Evolutionary conservation across 371 early-diverging fungal genomes (phyloP), one percentile per base, ranked within the genome.

Genomic region (Mortierella polycephala): DNA sequence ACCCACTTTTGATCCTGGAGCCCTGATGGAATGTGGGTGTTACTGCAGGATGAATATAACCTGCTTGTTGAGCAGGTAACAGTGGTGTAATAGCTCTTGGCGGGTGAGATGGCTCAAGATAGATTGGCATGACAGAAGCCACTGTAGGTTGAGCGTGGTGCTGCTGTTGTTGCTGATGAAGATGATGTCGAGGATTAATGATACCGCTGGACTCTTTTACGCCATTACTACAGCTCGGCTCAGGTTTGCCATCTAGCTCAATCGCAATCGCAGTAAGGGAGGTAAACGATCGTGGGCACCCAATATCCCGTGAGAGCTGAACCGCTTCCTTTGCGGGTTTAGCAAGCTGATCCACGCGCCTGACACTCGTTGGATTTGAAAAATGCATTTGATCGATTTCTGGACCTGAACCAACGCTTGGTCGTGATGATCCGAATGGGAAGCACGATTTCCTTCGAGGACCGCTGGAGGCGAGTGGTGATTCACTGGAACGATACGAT

Each of bases 191-290:
- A 57, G 14, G 44, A 11, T 57, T 47, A 7, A 57, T 30, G 30
- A 4, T 41, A 13, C 7, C 7, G 14, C 37, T 8, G 3, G 40
- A 16, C 42, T n/a, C 37, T 46, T 14, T 51, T 16, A 51, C 18
- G 37, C 47, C n/a, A 14, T 23, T 50, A 18, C 5, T 20, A n/a
- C 11, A 40, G 16, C 51, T 46, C 41, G 9, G 13, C 21, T 54
- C 69, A 30, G 37, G 60, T 18, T 64, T 65, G 16, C 52, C 41
- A 0, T 66, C 67, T 30, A 79, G 30, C 60, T 79, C 80, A 9
- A 73, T 73, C 9, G 80, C 80, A 18, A 73, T 42, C 5, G 80
- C 80, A n/a, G 80, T 79, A 42, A 79, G 46, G 4, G 80, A 79
- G 30, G 70, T 50, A 52, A 59, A 79, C 7, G 80, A 69, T 12